A percentile compares a stretch with the other conserved stretches of the same genome.
These are phyloP conservation scores for Eimeria necatrix DNA, from an alignment of 169 alveolate genomes.

Conservation along the genomic window DNA sequence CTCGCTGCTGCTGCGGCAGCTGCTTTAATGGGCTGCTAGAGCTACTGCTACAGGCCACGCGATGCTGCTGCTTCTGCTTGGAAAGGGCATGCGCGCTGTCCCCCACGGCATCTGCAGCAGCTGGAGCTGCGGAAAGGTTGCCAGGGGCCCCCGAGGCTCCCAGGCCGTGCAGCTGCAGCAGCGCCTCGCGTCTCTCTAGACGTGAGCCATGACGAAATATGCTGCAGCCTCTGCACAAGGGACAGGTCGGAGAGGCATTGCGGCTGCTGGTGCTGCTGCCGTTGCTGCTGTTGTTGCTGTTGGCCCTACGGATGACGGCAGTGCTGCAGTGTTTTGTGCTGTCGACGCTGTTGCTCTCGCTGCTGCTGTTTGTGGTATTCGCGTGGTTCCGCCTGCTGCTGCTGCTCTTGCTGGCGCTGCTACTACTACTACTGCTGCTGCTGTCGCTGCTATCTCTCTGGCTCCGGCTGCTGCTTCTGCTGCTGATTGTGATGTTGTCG, in stretches of 20 bases:
- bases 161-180: conserved; percentile 65
- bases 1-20: conserved; percentile 42
- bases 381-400: not conserved
- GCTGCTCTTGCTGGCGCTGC: not conserved
- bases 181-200: conserved; percentile 27
- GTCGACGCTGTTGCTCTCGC: conserved; percentile 25
- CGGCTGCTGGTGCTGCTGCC: conserved; percentile 60
- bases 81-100: not conserved
- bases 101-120: conserved; percentile 36
- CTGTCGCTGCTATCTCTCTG: not conserved
- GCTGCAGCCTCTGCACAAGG: conserved; percentile 35
- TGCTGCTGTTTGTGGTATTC: conserved; percentile 18
- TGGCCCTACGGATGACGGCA: conserved; percentile 1
- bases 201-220: conserved; percentile 48
- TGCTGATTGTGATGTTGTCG: not conserved
- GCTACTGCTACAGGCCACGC: not conserved
- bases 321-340: not conserved
- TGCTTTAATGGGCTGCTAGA: conserved; percentile 17
- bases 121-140: not conserved
- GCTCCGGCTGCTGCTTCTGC: conserved; percentile 31
- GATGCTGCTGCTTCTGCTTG: conserved; percentile 27
- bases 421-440: not conserved
- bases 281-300: conserved; percentile 64
- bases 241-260: conserved; percentile 24
- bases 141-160: not conserved